These are phyloP conservation scores for Tetrapyrgos nigripes DNA, from an alignment of 1,284 basidiomycete genomes.

Conservation along the genomic window DNA sequence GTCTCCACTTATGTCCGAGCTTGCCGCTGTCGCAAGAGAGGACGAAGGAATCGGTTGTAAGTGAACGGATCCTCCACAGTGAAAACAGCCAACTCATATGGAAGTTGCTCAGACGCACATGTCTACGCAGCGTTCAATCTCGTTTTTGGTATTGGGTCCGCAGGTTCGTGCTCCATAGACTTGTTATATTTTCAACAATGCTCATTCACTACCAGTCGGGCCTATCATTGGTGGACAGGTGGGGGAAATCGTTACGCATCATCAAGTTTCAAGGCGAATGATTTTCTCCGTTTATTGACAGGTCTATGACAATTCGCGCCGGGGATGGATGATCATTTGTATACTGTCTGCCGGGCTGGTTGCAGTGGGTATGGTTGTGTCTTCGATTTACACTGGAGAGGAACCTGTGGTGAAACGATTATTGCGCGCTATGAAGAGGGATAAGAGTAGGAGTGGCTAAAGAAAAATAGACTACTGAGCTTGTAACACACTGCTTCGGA, in stretches of 20 bases:
- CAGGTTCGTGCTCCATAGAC: conserved; percentile 39
- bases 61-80: conserved; percentile 28
- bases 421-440: conserved; percentile 41
- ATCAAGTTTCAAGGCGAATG: conserved; percentile 1
- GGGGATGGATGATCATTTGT: conserved; percentile 65
- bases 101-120: conserved; percentile 66
- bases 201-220: conserved; percentile 52
- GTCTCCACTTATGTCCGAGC: conserved; percentile 67
- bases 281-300: conserved; percentile 30
- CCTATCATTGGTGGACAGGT: conserved; percentile 75
- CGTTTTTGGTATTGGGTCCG: conserved; percentile 67
- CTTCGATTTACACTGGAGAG: conserved; percentile 55
- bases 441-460: background rate
- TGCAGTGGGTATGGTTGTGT: conserved; percentile 42
- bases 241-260: conserved; percentile 15
- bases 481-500: background rate
- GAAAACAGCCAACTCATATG: background rate
- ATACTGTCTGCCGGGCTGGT: conserved; percentile 52
- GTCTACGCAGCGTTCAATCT: conserved; percentile 73
- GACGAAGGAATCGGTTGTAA: conserved; percentile 72
- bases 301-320: conserved; percentile 60
- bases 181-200: background rate
- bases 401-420: background rate
- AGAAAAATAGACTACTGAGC: background rate
- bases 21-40: conserved; percentile 59